A percentile compares a stretch with the other conserved stretches of the same genome.
Conservation (phyloP, 106 monocot genomes). For the Hemerocallis citrina region DNA sequence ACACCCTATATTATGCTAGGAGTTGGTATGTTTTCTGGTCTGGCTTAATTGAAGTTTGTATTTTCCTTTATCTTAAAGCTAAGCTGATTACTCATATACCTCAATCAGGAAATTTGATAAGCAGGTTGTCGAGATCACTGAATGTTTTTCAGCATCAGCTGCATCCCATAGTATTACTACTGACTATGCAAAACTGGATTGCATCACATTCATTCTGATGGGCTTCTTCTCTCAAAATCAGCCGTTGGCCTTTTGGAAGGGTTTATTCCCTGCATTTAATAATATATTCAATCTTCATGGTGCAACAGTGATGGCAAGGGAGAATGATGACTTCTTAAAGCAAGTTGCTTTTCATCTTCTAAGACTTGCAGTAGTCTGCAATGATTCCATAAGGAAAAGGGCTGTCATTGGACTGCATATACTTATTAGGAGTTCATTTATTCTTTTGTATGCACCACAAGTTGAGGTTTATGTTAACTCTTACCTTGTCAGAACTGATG, state of each 20-base stretch:
- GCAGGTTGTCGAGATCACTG: constrained; percentile 86
- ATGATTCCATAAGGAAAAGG: constrained; percentile 82
- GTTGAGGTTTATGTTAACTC: constrained; percentile 89
- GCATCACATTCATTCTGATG: constrained; percentile 82
- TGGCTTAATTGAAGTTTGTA: background rate
- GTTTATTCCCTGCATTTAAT: constrained; percentile 69
- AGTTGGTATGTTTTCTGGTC: constrained; percentile 52
- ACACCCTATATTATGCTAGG: constrained; percentile 87
- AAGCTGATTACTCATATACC: background rate
- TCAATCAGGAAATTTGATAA: constrained; percentile 93
- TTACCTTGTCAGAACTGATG: constrained; percentile 95
- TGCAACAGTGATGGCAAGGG: constrained; percentile 88
- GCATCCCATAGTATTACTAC: constrained; percentile 73
- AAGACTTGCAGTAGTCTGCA: constrained; percentile 90
- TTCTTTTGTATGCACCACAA: constrained; percentile 67
- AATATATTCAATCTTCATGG: constrained; percentile 86
- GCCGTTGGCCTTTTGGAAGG: constrained; percentile 82
- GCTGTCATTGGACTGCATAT: constrained; percentile 92
- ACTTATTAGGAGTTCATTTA: constrained; percentile 83
- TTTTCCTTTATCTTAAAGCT: background rate
- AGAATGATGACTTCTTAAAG: constrained; percentile 96
- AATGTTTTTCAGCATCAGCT: constrained; percentile 78
- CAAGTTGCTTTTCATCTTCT: constrained; percentile 99
- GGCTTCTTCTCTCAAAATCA: constrained; percentile 84
- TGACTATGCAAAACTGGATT: constrained; percentile 95